phyloP scores from a whole-genome alignment of 768 basidiomycete species.

The Asterophora parasitica region DNA sequence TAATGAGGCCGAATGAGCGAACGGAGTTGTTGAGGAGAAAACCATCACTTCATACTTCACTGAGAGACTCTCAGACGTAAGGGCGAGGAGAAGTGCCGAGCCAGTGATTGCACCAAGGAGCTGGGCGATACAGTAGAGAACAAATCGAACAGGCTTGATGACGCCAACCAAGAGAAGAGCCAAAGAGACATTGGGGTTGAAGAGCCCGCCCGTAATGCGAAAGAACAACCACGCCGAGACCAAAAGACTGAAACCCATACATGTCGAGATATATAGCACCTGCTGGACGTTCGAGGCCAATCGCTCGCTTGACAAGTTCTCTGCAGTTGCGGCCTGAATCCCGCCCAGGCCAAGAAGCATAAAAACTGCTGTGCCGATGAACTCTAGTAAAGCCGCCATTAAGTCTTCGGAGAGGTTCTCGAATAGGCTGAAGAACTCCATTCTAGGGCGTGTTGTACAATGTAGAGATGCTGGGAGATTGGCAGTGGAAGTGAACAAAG shows the following conservation, averaged over 20 bases:
- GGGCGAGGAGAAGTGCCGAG: constrained; percentile 46
- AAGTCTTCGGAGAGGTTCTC: constrained; percentile 33
- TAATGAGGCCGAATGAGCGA: constrained; percentile 21
- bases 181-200: constrained; percentile 60
- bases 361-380: constrained; percentile 57
- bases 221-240: constrained; percentile 67
- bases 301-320: constrained; percentile 21
- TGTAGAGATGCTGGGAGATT: no score
- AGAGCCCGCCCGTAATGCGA: constrained; percentile 56
- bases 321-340: constrained; percentile 49
- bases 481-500: no score
- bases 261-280: constrained; percentile 51
- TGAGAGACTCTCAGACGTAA: constrained; percentile 51
- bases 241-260: constrained; percentile 58
- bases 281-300: constrained; percentile 33
- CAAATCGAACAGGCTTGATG: constrained; percentile 50
- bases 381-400: constrained; percentile 51
- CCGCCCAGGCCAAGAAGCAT: constrained; percentile 63
- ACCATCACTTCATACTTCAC: constrained; percentile 41
- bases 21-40: neutral
- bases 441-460: neutral
- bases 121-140: constrained; percentile 59
- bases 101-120: constrained; percentile 56
- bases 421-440: constrained; percentile 11
- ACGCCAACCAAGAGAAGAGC: constrained; percentile 54